phyloP scores from a whole-genome alignment of 352 stramenopile species.

The Chrysophaeum taylorii region DNA sequence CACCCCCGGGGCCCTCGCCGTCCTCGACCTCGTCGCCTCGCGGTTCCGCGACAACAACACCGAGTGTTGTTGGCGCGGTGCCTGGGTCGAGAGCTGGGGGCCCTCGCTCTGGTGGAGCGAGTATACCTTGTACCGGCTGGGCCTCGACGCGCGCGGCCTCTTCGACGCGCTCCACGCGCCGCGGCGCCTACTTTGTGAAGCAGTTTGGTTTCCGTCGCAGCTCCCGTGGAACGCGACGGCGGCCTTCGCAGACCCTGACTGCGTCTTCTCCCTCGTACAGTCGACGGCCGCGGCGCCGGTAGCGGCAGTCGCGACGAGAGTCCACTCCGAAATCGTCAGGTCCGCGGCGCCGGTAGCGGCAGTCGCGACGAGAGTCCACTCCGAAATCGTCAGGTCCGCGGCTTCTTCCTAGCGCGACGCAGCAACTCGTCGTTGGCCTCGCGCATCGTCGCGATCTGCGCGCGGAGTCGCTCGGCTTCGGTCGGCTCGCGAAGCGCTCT shows the following conservation, averaged over 20 bases:
- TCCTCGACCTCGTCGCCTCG: background rate
- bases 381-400: background rate
- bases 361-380: background rate
- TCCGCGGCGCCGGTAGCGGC: background rate
- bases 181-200: background rate
- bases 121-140: conserved; percentile 21
- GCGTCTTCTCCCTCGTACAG: conserved; percentile 7
- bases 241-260: conserved; percentile 1
- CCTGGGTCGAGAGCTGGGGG: background rate
- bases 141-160: conserved; percentile 7
- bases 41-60: background rate
- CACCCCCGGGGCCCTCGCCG: conserved; percentile 9
- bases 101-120: conserved; percentile 15
- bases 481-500: too few species aligned
- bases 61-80: background rate
- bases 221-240: conserved; percentile 13
- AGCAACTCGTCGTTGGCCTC: too few species aligned
- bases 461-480: too few species aligned
- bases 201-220: conserved; percentile 17
- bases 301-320: background rate
- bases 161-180: conserved; percentile 14
- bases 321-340: background rate
- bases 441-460: too few species aligned
- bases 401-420: too few species aligned
- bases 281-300: background rate